Evolutionary conservation across 176 grass and related monocot species (phyloP).

Genomic region (Dactylis glomerata): DNA sequence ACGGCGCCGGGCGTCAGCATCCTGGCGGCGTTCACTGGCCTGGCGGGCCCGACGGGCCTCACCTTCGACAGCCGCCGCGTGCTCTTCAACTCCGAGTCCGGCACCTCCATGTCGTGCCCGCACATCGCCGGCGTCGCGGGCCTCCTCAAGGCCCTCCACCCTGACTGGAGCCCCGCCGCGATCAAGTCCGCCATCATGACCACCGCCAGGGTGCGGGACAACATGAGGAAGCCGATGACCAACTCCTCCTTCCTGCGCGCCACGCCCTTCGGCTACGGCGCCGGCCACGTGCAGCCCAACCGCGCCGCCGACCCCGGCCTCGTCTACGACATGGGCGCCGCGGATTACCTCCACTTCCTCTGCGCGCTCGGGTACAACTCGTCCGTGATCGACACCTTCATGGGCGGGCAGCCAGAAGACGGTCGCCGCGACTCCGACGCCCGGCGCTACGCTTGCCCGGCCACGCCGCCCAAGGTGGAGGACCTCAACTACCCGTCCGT

Average conservation of each 20-base stretch:
- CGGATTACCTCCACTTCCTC: slow-evolving; percentile 76
- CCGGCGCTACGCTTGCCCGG: slow-evolving; percentile 40
- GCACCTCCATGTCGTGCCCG: slow-evolving; percentile 95
- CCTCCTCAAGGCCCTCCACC: slow-evolving; percentile 72
- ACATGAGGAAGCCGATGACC: slow-evolving; percentile 49
- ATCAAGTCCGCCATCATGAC: slow-evolving; percentile 96
- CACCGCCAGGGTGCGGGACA: slow-evolving; percentile 61
- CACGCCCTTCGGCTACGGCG: slow-evolving; percentile 86
- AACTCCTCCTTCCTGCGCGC: slow-evolving; percentile 62
- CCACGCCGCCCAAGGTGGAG: slow-evolving; percentile 25
- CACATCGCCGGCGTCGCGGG: slow-evolving; percentile 79
- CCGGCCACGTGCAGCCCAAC: slow-evolving; percentile 72
- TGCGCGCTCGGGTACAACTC: slow-evolving; percentile 89
- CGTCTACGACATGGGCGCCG: slow-evolving; percentile 58
- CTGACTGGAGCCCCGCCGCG: slow-evolving; percentile 78
- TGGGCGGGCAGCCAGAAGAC: background rate
- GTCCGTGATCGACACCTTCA: slow-evolving; percentile 53
- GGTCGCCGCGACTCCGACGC: background rate
- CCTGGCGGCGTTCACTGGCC: slow-evolving; percentile 61
- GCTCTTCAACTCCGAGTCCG: slow-evolving; percentile 86
- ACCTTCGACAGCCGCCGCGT: slow-evolving; percentile 72
- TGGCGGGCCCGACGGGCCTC: slow-evolving; percentile 52
- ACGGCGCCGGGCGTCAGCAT: slow-evolving; percentile 93
- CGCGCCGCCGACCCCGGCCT: slow-evolving; percentile 84
- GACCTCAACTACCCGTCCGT: slow-evolving; percentile 94